Base-by-base conservation (phyloP, 2,329 filamentous ascomycete species). In the Chrysosporium keratinophilum region DNA sequence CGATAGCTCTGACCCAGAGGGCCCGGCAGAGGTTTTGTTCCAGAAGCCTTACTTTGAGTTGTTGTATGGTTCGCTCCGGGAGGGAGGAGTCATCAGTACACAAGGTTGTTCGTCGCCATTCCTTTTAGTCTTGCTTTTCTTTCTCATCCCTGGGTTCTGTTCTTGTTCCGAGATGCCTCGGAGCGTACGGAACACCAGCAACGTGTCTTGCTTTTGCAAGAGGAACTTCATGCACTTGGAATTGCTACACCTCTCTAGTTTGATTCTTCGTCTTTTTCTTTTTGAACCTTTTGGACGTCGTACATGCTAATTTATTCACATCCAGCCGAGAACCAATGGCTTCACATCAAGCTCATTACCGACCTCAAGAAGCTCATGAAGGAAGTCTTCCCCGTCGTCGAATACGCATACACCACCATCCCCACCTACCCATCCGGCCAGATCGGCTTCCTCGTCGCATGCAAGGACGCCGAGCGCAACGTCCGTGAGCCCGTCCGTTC, bases 391-490 rank as follows among this genome's bases (percentile, higher is more conserved):
- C 90, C 93, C 61, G 87, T 88, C 59, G 93, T 87, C 71, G 93
- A 98, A 77, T 98, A 97, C 77, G 93, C 87, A 65, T 98, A 96
- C 82, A 97, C 74, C 67, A 97, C 91, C 66, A 98, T 98, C 73
- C 93, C 93, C 56, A 98, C 93, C 69, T 98, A 98, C 79, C 93
- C 93, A 62, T 95, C 88, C 54, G 93, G 93, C 70, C 93, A 98
- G 78, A 98, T 98, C 67, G 93, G 93, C 70, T 98, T 98, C 84
- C 96, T 98, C 90, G 88, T 98, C 69, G 97, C 93, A 84, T 87
- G 80, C 84, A 97, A 98, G 83, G 91, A 97, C 70, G 77, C 83
- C 70, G 82, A 74, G 68, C 82, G 84, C 71, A 81, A 98, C 74
- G 80, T 97, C 69, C 88, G 81, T 72, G 87, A 84, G 74, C 93